Percentiles rank a stretch among this genome's conserved stretches.
Evolutionary conservation across 2,329 filamentous ascomycete genomes (phyloP).

Genomic region (Phaeosphaeriaceae sp.): DNA sequence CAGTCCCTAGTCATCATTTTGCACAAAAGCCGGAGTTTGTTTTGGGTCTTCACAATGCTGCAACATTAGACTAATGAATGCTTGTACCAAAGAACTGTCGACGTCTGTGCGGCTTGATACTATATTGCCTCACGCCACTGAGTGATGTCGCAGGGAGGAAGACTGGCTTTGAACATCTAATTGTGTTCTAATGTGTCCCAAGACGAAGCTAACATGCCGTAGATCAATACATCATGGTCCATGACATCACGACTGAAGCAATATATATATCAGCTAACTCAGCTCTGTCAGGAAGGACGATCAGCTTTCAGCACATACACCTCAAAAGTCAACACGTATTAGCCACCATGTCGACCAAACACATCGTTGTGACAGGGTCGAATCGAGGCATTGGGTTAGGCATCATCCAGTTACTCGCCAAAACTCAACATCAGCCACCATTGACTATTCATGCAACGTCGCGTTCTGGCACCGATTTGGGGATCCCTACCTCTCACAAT

Average conservation of each 20-base stretch:
- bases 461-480: conserved; percentile 11
- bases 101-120: not conserved
- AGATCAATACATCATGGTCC: not conserved
- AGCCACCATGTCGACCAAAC: not conserved
- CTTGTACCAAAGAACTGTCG: not conserved
- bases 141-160: not conserved
- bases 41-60: not conserved
- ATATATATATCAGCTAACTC: not conserved
- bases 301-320: not conserved
- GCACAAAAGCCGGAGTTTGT: not conserved
- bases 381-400: conserved; percentile 22
- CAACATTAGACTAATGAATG: not conserved
- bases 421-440: conserved; percentile 11
- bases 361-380: conserved; percentile 20
- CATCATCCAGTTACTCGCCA: conserved; percentile 19
- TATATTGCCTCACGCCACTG: not conserved
- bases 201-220: not conserved
- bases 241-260: conserved; percentile 6
- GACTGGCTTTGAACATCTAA: not conserved
- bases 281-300: not conserved
- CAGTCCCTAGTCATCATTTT: not conserved
- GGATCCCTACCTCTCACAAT: conserved; percentile 4
- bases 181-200: not conserved
- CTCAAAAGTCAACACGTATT: not conserved
- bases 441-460: conserved; percentile 20